Conservation (phyloP, 192 early-diverging fungal genomes). For the Endogone sp. region DNA sequence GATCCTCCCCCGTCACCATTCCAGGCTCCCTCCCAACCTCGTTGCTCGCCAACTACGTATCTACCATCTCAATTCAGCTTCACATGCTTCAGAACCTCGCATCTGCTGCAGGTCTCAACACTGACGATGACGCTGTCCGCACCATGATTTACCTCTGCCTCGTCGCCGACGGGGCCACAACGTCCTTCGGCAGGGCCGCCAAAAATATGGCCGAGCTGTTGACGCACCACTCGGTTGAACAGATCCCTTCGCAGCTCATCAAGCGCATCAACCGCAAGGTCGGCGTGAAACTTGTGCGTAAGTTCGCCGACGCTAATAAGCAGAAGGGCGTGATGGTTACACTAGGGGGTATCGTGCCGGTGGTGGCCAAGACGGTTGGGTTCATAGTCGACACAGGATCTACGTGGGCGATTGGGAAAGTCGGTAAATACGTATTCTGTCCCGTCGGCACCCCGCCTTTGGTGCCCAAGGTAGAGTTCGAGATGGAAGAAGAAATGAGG, state of each 20-base stretch:
- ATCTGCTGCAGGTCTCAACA: slow-evolving; percentile 16
- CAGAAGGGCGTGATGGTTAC: neutral
- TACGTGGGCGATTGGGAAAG: slow-evolving; percentile 31
- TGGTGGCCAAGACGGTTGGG: slow-evolving; percentile 22
- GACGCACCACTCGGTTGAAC: slow-evolving; percentile 3
- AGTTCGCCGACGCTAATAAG: slow-evolving; percentile 1
- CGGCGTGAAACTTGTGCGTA: slow-evolving; percentile 13
- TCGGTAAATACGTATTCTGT: slow-evolving; percentile 41
- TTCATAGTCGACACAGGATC: slow-evolving; percentile 29
- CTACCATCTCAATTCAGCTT: slow-evolving; percentile 26
- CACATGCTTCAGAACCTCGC: slow-evolving; percentile 37
- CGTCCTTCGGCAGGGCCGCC: slow-evolving; percentile 21
- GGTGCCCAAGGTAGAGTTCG: neutral
- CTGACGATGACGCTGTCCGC: slow-evolving; percentile 20
- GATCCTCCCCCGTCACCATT: neutral
- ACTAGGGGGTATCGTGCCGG: slow-evolving; percentile 17
- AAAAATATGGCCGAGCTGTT: slow-evolving; percentile 33
- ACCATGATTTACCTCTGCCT: slow-evolving; percentile 29
- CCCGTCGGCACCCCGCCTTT: neutral
- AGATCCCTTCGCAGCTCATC: slow-evolving; percentile 24
- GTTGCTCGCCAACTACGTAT: neutral
- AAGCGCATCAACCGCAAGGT: slow-evolving; percentile 14
- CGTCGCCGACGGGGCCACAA: slow-evolving; percentile 16
- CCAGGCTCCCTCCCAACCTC: neutral
- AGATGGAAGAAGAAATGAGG: neutral